Conservation (phyloP, 768 basidiomycete species). For the Mycena chlorophos region DNA sequence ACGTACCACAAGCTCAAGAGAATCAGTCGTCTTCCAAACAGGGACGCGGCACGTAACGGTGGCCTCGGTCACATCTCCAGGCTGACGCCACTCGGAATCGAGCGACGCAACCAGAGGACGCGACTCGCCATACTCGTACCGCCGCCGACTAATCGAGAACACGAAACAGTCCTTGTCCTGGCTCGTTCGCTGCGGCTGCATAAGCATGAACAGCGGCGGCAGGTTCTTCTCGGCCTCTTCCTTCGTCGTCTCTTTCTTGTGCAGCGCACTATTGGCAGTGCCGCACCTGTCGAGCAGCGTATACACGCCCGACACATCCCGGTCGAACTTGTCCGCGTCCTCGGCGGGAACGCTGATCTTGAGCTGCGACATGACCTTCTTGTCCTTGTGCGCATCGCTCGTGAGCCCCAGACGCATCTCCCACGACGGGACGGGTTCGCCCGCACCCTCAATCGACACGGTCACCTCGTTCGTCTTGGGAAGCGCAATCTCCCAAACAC, state of each 20-base stretch:
- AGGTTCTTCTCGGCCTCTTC: slow-evolving; percentile 50
- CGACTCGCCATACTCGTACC: slow-evolving; percentile 80
- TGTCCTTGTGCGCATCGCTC: slow-evolving; percentile 63
- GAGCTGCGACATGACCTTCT: slow-evolving; percentile 65
- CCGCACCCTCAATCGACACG: slow-evolving; percentile 63
- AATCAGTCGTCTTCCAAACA: slow-evolving; percentile 57
- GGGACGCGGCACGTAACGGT: slow-evolving; percentile 60
- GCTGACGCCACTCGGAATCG: slow-evolving; percentile 78
- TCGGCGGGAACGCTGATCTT: slow-evolving; percentile 58
- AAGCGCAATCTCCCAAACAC: slow-evolving; percentile 79
- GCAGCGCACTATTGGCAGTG: slow-evolving; percentile 81
- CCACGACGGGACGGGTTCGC: slow-evolving; percentile 81
- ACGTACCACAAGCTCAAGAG: slow-evolving; percentile 57
- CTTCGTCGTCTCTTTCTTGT: slow-evolving; percentile 52
- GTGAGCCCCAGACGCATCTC: slow-evolving; percentile 75
- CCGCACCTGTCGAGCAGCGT: slow-evolving; percentile 82
- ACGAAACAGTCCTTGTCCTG: slow-evolving; percentile 78
- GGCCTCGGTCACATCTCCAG: slow-evolving; percentile 47
- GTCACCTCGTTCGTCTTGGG: slow-evolving; percentile 57
- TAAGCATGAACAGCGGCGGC: slow-evolving; percentile 75
- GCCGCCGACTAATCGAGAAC: slow-evolving; percentile 75
- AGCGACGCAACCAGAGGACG: slow-evolving; percentile 77
- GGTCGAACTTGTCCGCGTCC: slow-evolving; percentile 57
- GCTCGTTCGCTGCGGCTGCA: slow-evolving; percentile 84
- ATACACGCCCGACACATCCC: slow-evolving; percentile 81